Percentiles rank a stretch among this genome's conserved stretches.
Evolutionary conservation across 495 filamentous ascomycete species (phyloP).

Genomic region (Neurospora sp.): DNA sequence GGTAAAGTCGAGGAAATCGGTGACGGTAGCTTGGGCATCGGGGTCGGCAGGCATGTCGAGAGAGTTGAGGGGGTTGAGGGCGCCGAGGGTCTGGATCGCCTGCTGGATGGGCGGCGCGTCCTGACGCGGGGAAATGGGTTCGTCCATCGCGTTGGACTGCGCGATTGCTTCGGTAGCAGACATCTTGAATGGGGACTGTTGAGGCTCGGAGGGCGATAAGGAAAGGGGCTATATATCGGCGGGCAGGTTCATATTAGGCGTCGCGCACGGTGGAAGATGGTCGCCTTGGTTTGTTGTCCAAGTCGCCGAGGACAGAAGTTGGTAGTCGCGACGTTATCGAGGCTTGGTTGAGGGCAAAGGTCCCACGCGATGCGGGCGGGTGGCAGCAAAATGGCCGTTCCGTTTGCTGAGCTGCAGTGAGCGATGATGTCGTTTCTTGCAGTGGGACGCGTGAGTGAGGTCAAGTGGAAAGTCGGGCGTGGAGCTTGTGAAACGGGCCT

Average conservation of each 20-base stretch:
- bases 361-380: background rate
- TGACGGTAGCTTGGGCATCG: slow-evolving; percentile 87
- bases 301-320: background rate
- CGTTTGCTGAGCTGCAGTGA: background rate
- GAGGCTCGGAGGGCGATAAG: background rate
- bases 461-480: background rate
- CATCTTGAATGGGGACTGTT: background rate
- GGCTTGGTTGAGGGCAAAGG: background rate
- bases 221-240: background rate
- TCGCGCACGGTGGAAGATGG: background rate
- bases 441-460: background rate
- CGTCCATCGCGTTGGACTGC: slow-evolving; percentile 20
- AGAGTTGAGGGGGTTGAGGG: slow-evolving; percentile 20
- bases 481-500: background rate
- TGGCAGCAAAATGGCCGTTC: no score
- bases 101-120: slow-evolving; percentile 21
- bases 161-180: slow-evolving; percentile 10
- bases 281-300: background rate
- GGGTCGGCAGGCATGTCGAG: slow-evolving; percentile 53
- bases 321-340: background rate
- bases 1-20: slow-evolving; percentile 92
- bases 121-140: slow-evolving; percentile 28
- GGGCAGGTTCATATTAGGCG: background rate
- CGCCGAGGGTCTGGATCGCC: slow-evolving; percentile 20
- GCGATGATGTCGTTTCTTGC: background rate